Evolutionary conservation across 345 rosid genomes (phyloP), one percentile per base, ranked within the genome.

Genomic region (Erucastrum elatum): DNA sequence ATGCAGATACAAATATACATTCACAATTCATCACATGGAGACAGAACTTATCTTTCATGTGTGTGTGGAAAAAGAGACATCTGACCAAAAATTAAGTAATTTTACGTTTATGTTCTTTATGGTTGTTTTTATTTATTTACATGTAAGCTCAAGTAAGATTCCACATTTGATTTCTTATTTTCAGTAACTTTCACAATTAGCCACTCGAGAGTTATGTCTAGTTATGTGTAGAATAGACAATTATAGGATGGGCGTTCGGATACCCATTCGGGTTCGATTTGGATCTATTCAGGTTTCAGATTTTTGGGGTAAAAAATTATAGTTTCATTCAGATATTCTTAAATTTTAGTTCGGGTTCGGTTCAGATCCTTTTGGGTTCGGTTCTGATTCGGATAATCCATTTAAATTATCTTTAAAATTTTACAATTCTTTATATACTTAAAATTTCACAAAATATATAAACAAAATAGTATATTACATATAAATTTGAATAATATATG

Each of bases 41-140:
- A 66, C 13, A 34, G 27, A 60, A 15, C 60, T 29, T 37, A 55
- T 25, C 41, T 66, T 67, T 59, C 74, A 27, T 62, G 10, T 65
- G 41, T 49, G 64, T 62, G 66, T 13, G 39, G 31, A 60, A 61
- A 76, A 29, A 61, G 75, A 76, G 69, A 62, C 75, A 59, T 44
- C 17, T 76, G 39, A 69, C 75, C 3, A 46, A 25, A 61, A 33
- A n/a, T 9, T 59, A 67, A 10, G 3, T 58, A 21, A 31, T 68
- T 60, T 6, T 13, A 10, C 17, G 9, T 68, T 56, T 31, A n/a
- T 62, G 39, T 30, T 62, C 15, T 53, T 64, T 51, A 8, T 46
- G 21, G 30, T 63, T 17, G 6, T 65, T 33, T 65, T 46, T 30
- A 15, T 53, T 53, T 53, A 53, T 16, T 6, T 33, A 7, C 4